Base-by-base conservation (phyloP, 768 basidiomycete genomes). In the Termitomyces sp. region DNA sequence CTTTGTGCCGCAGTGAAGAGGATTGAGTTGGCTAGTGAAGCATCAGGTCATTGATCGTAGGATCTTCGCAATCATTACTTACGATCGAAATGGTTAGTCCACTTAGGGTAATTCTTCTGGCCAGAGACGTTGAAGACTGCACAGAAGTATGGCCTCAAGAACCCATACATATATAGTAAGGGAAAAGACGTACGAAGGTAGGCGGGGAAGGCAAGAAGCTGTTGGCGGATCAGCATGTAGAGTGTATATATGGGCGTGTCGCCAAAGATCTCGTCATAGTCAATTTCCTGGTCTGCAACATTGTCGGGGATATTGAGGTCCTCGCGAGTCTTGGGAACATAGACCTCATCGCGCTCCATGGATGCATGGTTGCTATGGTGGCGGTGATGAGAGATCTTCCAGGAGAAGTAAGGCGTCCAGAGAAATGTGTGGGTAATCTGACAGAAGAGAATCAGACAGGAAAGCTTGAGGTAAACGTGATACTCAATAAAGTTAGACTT, bases 81-180 rank as follows among this genome's bases (percentile, higher is more conserved):
- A 84, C 82, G 83, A 65, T 83, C 70, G 60, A 84, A 85, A 60
- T 86, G 85, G 58, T 84, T 85, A n/a, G 84, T 84, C 76, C 80
- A 78, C 58, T 79, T 77, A 1, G 82, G 81, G 61, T 85, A 83
- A 22, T 61, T 65, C 61, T 81, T 81, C 60, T 82, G 83, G 3
- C 83, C 82, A 22, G 83, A 84, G 10, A 84, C 82, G 61, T 86
- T 84, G 67, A 74, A 80, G 18, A 84, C 79, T 82, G 70, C 7
- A 64, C 64, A 51, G 58, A 56, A 49, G 43, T 56, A 12, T 32
- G 7, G 13, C 7, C 5, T n/a, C 40, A 54, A 56, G 9, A 27
- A 25, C 27, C 12, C 18, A 18, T 29, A 36, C 18, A 18, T 29
- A 36, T n/a, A 6, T 9, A 38, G 7, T 7, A 41, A 23, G 15